phyloP scores from a whole-genome alignment of 306 rosid species.

The Canavalia ensiformis region DNA sequence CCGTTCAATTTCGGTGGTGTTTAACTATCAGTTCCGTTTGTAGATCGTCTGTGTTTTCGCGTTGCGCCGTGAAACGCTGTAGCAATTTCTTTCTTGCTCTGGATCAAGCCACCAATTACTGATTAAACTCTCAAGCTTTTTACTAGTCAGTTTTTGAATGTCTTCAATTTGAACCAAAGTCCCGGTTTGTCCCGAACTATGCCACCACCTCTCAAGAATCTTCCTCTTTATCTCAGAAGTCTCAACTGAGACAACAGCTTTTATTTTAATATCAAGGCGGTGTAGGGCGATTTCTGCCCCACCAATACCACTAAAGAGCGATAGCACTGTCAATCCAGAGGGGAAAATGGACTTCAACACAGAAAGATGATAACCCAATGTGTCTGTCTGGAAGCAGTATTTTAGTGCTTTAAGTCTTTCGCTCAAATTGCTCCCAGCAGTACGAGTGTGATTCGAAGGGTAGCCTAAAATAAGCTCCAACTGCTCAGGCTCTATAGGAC shows the following conservation, averaged over 20 bases:
- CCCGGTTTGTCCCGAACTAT: conserved; percentile 69
- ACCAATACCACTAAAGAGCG: conserved; percentile 84
- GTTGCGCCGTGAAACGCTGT: too few species aligned
- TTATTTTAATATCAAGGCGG: conserved; percentile 75
- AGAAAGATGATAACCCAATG: conserved; percentile 80
- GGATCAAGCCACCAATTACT: conserved; percentile 66
- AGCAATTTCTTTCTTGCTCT: too few species aligned
- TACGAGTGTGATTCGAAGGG: conserved; percentile 72
- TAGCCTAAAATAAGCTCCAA: conserved; percentile 83
- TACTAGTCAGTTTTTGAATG: conserved; percentile 70
- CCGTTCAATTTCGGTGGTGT: too few species aligned
- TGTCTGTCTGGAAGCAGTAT: conserved; percentile 85
- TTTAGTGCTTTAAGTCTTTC: conserved; percentile 75
- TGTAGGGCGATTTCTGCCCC: conserved; percentile 90
- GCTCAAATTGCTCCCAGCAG: conserved; percentile 52
- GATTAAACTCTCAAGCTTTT: conserved; percentile 61
- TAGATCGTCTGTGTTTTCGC: too few species aligned
- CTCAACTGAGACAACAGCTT: conserved; percentile 81
- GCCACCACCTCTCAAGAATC: conserved; percentile 89
- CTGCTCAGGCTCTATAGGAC: conserved; percentile 70
- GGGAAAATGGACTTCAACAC: conserved; percentile 76
- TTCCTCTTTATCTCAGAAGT: conserved; percentile 68
- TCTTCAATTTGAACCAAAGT: conserved; percentile 79
- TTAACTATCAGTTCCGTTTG: too few species aligned
- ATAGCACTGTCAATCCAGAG: conserved; percentile 69